phyloP scores from a whole-genome alignment of 192 early-diverging fungal genomes.

The Coemansia sp. region DNA sequence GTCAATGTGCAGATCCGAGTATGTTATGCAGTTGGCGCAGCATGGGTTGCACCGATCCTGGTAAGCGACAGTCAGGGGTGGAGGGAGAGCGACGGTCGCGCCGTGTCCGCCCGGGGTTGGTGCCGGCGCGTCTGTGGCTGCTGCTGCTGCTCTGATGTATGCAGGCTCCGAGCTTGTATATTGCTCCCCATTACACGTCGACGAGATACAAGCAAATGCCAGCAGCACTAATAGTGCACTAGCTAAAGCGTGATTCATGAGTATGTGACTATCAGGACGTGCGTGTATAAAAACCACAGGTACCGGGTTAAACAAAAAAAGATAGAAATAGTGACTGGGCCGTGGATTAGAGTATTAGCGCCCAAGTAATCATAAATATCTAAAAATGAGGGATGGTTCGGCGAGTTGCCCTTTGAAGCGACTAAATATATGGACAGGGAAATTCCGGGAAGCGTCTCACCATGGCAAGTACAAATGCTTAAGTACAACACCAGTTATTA shows the following conservation, averaged over 20 bases:
- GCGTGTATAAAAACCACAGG: neutral
- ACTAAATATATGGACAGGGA: neutral
- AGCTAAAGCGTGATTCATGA: constrained; percentile 27
- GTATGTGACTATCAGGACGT: neutral
- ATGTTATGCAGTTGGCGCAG: constrained; percentile 50
- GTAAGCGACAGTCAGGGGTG: constrained; percentile 48
- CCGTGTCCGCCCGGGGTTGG: constrained; percentile 10
- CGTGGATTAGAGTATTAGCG: neutral
- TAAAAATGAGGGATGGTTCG: neutral
- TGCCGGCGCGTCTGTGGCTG: constrained; percentile 5
- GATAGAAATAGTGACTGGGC: neutral
- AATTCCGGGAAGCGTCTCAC: neutral
- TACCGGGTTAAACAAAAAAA: neutral
- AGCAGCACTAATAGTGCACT: constrained; percentile 20
- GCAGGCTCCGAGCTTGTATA: constrained; percentile 23
- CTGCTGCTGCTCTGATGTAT: constrained; percentile 4
- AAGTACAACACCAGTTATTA: neutral
- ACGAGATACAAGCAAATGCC: constrained; percentile 13
- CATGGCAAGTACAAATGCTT: neutral
- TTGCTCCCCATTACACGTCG: constrained; percentile 13
- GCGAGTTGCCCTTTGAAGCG: neutral
- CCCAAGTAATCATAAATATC: neutral
- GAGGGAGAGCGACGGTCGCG: constrained; percentile 36
- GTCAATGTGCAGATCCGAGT: constrained; percentile 47
- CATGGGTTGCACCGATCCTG: constrained; percentile 51